A percentile compares a stretch with the other conserved stretches of the same genome.
These are phyloP conservation scores for Daldinia caldariorum DNA, from an alignment of 495 filamentous ascomycete genomes.

Conservation along the genomic window DNA sequence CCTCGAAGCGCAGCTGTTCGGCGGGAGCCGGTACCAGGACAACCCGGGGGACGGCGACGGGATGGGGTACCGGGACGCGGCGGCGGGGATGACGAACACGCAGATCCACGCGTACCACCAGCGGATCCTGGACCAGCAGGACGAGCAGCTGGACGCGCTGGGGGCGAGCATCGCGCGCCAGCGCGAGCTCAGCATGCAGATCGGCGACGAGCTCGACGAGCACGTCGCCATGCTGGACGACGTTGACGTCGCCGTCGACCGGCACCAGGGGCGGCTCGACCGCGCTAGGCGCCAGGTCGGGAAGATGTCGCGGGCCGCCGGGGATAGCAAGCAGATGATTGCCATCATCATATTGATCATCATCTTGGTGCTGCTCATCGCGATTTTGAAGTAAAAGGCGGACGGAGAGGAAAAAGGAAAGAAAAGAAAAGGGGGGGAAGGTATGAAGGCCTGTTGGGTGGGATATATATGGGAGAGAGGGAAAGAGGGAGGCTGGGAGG, in stretches of 20 bases:
- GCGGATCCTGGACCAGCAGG: slow-evolving; percentile 82
- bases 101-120: slow-evolving; percentile 89
- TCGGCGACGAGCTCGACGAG: slow-evolving; percentile 93
- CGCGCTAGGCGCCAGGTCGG: slow-evolving; percentile 76
- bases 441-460: not conserved
- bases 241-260: slow-evolving; percentile 81
- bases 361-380: slow-evolving; percentile 79
- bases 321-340: slow-evolving; percentile 82
- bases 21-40: slow-evolving; percentile 64
- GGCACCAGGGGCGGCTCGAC: slow-evolving; percentile 79
- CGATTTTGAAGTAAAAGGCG: slow-evolving; percentile 71
- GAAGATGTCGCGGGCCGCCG: slow-evolving; percentile 73
- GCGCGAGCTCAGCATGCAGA: slow-evolving; percentile 91
- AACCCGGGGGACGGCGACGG: slow-evolving; percentile 53
- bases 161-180: slow-evolving; percentile 90
- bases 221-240: slow-evolving; percentile 91
- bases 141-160: slow-evolving; percentile 88
- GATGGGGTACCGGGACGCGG: slow-evolving; percentile 64
- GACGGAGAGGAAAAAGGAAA: not conserved
- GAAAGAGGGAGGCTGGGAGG: not conserved
- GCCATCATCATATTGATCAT: slow-evolving; percentile 80
- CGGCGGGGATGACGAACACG: slow-evolving; percentile 69
- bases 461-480: not conserved
- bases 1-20: slow-evolving; percentile 70
- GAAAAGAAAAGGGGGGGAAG: not conserved